Evolutionary conservation across 495 filamentous ascomycete genomes (phyloP), one percentile per base, ranked within the genome.

Genomic region (Parmelia sp.): DNA sequence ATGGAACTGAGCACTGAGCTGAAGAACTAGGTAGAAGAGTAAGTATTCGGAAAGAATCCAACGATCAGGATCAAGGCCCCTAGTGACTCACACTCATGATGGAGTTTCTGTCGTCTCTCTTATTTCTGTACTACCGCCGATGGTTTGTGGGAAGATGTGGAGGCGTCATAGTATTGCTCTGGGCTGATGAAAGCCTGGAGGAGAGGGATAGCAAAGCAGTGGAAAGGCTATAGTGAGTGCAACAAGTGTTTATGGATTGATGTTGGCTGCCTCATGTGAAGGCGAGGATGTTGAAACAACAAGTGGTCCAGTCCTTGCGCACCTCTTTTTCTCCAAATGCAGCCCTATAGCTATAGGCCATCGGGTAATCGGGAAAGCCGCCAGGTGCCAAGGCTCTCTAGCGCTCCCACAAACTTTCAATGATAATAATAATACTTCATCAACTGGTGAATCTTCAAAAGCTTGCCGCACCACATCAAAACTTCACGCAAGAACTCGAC

Each of bases 401-500:
- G 74, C 74, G 65, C 67, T 69, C 65, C 73, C 68, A 67, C 65
- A 67, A 62, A 56, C 58, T 44, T n/a, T n/a, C n/a, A n/a, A n/a
- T n/a, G n/a, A n/a, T n/a, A n/a, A n/a, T n/a, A n/a, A n/a, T n/a
- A n/a, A n/a, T n/a, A n/a, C n/a, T n/a, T n/a, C n/a, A n/a, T n/a
- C n/a, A n/a, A n/a, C n/a, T n/a, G n/a, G n/a, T n/a, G n/a, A n/a
- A n/a, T n/a, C n/a, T n/a, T n/a, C n/a, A n/a, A n/a, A n/a, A 67
- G 60, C 70, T 70, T 71, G 61, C 67, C 72, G 71, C 69, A 75
- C 65, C 65, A 42, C 64, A 69, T 60, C 57, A 64, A 53, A 57
- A 63, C 33, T 65, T 62, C n/a, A n/a, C n/a, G n/a, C n/a, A 65
- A 76, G 82, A 86, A 89, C 86, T 86, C 79, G 86, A 88, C 82